Conservation (phyloP, 2,329 filamentous ascomycete species). For the Fusarium mundagurra region DNA sequence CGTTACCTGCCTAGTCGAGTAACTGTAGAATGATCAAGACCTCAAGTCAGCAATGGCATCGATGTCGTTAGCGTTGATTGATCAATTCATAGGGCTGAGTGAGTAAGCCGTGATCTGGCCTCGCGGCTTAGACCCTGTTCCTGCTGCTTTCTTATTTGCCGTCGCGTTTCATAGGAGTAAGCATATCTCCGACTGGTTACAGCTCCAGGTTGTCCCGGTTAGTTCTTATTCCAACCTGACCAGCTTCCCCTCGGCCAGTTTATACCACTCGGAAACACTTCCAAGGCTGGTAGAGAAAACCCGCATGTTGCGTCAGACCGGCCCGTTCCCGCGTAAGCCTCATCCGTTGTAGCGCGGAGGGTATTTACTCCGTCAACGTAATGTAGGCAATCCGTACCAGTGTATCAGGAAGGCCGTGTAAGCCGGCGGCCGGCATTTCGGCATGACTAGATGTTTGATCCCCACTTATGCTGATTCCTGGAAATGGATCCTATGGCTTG, state of each 20-base stretch:
- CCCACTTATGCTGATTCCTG: neutral
- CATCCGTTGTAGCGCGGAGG: neutral
- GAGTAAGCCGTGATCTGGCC: neutral
- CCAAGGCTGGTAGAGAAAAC: neutral
- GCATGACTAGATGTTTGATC: neutral
- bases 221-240: neutral
- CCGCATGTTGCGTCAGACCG: conserved; percentile 14
- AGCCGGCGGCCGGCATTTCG: neutral
- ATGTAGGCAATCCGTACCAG: neutral
- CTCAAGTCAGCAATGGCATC: neutral
- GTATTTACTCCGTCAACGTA: neutral
- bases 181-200: neutral
- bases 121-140: neutral
- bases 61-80: neutral
- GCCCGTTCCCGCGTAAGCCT: conserved; percentile 23
- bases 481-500: neutral
- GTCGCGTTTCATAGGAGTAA: neutral
- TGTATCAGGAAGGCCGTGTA: neutral
- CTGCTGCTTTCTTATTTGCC: neutral
- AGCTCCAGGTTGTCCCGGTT: neutral
- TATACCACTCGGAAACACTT: conserved; percentile 8
- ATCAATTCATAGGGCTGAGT: conserved; percentile 16
- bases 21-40: neutral
- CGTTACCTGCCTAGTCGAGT: neutral
- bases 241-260: neutral